Evolutionary conservation across 345 rosid species (phyloP), one percentile per base, ranked within the genome.

Genomic region (Euphorbia tirucalli): DNA sequence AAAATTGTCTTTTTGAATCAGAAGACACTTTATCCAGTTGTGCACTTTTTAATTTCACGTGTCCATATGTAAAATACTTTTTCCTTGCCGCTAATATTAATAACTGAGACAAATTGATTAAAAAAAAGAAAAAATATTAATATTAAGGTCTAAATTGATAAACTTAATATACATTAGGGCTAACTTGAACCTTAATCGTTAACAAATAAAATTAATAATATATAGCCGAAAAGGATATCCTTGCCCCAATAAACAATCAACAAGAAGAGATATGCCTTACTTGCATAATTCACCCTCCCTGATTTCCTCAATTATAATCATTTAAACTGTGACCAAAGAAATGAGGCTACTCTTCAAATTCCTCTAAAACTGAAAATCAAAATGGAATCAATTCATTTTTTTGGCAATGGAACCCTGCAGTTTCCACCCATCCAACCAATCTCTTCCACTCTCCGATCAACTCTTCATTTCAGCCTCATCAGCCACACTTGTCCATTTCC

Each of bases 371-470:
- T 19, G 71, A 68, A 71, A 60, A 52, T 57, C 24, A 43, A 32
- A 57, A 84, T 86, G 90, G 79, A 74, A 57, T 72, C 77, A 63
- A 71, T 80, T 54, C 79, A 78, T 69, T 77, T 65, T 69, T 65
- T 68, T 37, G 73, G 84, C 57, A 67, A 76, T 70, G 66, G 37
- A 70, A 77, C 72, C 48, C 71, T 56, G 27, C n/a, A n/a, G n/a
- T 61, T 57, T 66, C 71, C 61, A 28, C 35, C 57, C n/a, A 61
- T 70, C 25, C 22, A 28, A 59, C 64, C 67, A 39, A 61, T 44
- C 30, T 69, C 81, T 61, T 58, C 76, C 28, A 58, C 68, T 35
- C n/a, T n/a, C n/a, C n/a, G n/a, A n/a, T 30, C 55, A 63, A 79
- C 69, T 7, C 63, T 75, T 65, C 22, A 15, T 66, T 50, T 68